phyloP scores from a whole-genome alignment of 2,329 filamentous ascomycete genomes.

The Colletotrichum magnum region DNA sequence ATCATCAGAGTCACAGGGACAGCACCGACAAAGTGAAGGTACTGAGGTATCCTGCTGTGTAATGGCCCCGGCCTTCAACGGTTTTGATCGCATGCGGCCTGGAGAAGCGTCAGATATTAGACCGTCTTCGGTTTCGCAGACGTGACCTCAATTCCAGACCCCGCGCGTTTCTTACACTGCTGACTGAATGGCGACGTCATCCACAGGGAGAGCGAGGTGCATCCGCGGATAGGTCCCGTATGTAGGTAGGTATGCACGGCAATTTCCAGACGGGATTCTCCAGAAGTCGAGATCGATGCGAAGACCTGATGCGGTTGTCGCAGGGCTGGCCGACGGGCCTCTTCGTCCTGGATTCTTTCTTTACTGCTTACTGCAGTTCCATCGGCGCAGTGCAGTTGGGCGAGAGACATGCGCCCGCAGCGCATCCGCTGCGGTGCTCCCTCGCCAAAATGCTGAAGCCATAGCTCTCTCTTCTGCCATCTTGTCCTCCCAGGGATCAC shows the following conservation, averaged over 20 bases:
- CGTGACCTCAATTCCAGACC: constrained; percentile 3
- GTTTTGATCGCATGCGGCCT: constrained; percentile 29
- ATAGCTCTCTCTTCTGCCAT: not conserved
- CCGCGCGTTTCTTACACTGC: not conserved
- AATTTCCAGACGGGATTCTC: not conserved
- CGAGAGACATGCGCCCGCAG: not conserved
- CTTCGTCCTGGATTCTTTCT: not conserved
- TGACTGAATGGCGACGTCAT: constrained; percentile 10
- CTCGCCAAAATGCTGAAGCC: constrained; percentile 9
- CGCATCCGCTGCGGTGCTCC: constrained; percentile 12
- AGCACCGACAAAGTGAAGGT: too few species aligned
- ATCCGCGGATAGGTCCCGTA: too few species aligned
- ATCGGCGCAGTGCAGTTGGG: not conserved
- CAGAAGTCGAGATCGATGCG: not conserved
- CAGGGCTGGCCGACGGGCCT: not conserved
- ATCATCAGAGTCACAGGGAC: constrained; percentile 12
- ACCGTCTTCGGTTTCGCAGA: constrained; percentile 23
- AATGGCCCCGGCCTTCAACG: constrained; percentile 12
- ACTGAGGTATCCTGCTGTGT: too few species aligned
- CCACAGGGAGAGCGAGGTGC: not conserved
- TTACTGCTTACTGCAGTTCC: not conserved
- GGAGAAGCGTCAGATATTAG: not conserved
- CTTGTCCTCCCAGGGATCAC: not conserved
- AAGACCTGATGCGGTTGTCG: not conserved
- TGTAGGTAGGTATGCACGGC: not conserved